Conservation (phyloP, 169 alveolate species). For the Neospora caninum region DNA sequence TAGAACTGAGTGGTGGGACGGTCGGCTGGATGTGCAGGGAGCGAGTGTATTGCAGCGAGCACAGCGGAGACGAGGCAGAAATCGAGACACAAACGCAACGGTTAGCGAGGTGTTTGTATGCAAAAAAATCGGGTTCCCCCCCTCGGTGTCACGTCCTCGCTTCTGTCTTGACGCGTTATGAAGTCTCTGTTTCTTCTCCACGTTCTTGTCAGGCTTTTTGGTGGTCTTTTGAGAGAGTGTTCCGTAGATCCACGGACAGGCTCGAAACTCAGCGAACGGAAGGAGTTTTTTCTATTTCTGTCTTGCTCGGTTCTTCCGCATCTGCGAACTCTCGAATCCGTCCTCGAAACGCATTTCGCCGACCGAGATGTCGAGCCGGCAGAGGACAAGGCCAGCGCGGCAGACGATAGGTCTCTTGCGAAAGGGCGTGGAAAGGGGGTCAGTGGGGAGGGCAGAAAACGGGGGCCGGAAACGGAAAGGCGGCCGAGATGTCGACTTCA, state of each 20-base stretch:
- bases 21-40: no score
- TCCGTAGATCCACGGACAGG: conserved; percentile 22
- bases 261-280: conserved; percentile 9
- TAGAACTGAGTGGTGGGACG: no score
- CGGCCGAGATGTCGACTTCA: background rate
- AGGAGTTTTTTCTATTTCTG: background rate
- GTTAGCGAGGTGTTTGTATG: background rate
- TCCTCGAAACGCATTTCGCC: background rate
- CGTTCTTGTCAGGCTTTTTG: conserved; percentile 15
- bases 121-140: background rate
- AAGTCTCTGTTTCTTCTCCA: background rate
- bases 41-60: background rate
- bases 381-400: background rate
- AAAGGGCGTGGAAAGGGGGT: background rate
- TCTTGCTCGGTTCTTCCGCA: conserved; percentile 26
- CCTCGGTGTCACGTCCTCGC: background rate
- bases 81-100: no score
- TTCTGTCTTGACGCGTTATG: background rate
- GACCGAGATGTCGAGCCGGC: conserved; percentile 20
- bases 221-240: background rate
- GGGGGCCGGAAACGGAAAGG: background rate
- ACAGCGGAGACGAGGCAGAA: no score
- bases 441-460: background rate
- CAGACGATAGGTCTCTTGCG: background rate
- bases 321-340: conserved; percentile 17